These are phyloP conservation scores for Leccinum solheimii DNA, from an alignment of 1,284 basidiomycete genomes.

Conservation along the genomic window DNA sequence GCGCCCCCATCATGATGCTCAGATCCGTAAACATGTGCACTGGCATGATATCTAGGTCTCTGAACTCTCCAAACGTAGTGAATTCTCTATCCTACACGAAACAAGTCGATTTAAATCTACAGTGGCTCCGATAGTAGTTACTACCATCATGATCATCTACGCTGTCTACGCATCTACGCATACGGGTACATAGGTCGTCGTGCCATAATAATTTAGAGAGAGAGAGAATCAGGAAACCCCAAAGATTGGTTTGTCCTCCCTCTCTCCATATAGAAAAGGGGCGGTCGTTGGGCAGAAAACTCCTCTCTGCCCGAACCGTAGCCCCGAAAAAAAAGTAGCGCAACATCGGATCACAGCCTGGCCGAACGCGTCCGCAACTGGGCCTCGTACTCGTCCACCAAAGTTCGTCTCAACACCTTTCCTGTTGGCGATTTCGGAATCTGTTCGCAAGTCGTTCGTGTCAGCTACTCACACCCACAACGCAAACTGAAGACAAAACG, in stretches of 20 bases:
- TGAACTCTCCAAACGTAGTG: neutral
- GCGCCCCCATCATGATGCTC: no score
- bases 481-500: constrained; percentile 16
- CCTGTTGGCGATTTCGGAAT: constrained; percentile 73
- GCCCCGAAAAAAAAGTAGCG: neutral
- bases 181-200: neutral
- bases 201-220: neutral
- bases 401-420: constrained; percentile 58
- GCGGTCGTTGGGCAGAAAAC: neutral
- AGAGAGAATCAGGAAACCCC: neutral
- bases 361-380: constrained; percentile 13
- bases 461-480: neutral
- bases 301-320: neutral
- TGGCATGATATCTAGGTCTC: neutral
- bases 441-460: constrained; percentile 31
- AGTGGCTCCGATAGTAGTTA: neutral
- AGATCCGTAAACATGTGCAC: no score
- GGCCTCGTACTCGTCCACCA: constrained; percentile 58
- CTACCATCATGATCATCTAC: neutral
- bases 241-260: neutral
- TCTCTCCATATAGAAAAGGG: neutral
- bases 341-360: constrained; percentile 14
- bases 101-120: neutral
- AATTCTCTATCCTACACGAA: neutral
- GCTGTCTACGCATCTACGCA: neutral